Evolutionary conservation across 1,284 basidiomycete species (phyloP), one percentile per base, ranked within the genome.

Genomic region (Apiotrichum mycotoxinovorans): DNA sequence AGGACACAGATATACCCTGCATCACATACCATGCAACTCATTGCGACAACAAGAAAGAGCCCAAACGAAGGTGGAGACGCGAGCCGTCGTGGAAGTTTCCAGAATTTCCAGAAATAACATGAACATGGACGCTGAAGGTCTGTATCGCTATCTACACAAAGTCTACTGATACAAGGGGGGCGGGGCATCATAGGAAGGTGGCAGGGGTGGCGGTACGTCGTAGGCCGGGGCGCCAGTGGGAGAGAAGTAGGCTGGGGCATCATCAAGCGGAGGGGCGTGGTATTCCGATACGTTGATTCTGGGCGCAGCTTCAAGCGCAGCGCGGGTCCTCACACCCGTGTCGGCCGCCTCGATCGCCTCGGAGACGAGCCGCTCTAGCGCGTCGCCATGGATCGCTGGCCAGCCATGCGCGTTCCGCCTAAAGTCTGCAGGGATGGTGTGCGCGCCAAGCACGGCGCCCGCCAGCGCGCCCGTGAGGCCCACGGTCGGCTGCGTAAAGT

Each of bases 1-100:
- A 26, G 44, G 14, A n/a, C 8, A 25, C 25, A 22, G 26, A 46
- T 18, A 58, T 58, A 58, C 52, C 57, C 52, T 50, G 52, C 57
- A 58, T 58, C 17, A 33, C 25, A 58, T 54, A 54, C 52, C 54
- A 46, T 53, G 42, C 40, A 51, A 42, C 20, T 30, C 10, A 12
- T n/a, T 51, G 37, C 34, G 15, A 20, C 47, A 23, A 50, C 40
- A 33, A 12, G 30, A 27, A 2, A 40, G 12, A 40, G 48, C 23
- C n/a, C 12, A 8, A 8, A 8, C 15, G 17, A 17, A 30, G 12
- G 30, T 30, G 30, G 30, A 30, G 30, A 30, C 30, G 30, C 7
- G n/a, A n/a, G n/a, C n/a, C n/a, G n/a, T n/a, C n/a, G n/a, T n/a
- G n/a, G n/a, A n/a, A n/a, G n/a, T n/a, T n/a, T n/a, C n/a, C n/a